Evolutionary conservation across 2,329 filamentous ascomycete genomes (phyloP).

Genomic region (Ceratocystis smalleyi): DNA sequence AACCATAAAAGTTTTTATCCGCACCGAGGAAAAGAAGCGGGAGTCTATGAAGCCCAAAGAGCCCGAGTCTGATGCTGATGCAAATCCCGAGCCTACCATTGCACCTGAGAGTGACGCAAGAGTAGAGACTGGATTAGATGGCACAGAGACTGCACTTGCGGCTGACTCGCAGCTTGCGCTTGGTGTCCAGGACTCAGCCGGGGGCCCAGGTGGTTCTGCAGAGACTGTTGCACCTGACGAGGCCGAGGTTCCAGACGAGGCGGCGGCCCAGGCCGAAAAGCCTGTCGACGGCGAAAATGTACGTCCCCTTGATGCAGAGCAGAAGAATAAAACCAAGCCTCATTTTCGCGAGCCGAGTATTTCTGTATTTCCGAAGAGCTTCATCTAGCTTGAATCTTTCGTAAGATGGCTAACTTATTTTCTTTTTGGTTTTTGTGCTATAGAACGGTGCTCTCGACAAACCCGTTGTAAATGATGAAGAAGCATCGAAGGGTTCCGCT

Average conservation of each 20-base stretch:
- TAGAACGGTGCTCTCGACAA: not conserved
- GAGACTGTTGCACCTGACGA: slow-evolving; percentile 9
- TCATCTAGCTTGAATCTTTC: not conserved
- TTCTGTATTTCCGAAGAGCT: not conserved
- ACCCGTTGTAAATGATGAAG: not conserved
- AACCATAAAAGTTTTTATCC: slow-evolving; percentile 80
- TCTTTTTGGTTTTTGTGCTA: not conserved
- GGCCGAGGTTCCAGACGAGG: not conserved
- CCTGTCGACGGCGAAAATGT: slow-evolving; percentile 15
- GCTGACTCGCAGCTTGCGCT: not conserved
- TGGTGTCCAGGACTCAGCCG: not conserved
- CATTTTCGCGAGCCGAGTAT: not conserved
- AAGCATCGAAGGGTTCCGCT: not conserved
- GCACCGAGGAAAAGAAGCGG: slow-evolving; percentile 80
- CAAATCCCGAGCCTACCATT: slow-evolving; percentile 17
- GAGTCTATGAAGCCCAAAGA: slow-evolving; percentile 46
- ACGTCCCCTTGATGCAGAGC: slow-evolving; percentile 30
- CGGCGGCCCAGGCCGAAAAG: slow-evolving; percentile 3
- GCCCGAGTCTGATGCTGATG: slow-evolving; percentile 16
- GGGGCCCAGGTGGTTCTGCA: not conserved
- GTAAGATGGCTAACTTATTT: not conserved
- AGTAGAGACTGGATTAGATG: slow-evolving; percentile 6
- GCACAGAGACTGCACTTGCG: slow-evolving; percentile 2
- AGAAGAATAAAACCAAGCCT: not conserved
- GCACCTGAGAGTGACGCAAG: slow-evolving; percentile 17